Evolutionary conservation across 2,329 filamentous ascomycete genomes (phyloP), one percentile per base, ranked within the genome.

Genomic region (Rasamsonia emersonii): DNA sequence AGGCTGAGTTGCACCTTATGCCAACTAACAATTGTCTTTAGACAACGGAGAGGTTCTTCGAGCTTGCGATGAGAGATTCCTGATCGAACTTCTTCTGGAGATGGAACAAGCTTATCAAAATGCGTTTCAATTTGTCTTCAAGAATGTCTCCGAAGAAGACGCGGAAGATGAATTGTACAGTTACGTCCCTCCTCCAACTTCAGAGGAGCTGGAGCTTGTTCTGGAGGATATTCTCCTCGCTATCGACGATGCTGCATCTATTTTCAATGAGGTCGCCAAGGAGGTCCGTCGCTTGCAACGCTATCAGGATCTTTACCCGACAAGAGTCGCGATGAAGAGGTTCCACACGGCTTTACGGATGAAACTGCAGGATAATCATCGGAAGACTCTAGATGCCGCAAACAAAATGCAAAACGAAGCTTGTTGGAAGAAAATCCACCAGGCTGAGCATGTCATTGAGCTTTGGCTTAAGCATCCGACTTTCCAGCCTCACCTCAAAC

Each of bases 201-300:
- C 25, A 28, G 25, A 28, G 10, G 29, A 31, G 13, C 11, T 16
- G 4, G 15, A 31, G 8, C 16, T 28, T 19, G 18, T 19, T 24
- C 28, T 15, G 24, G 20, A 14, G 19, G 24, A 10, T 21, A 32
- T 16, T 23, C 10, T 28, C 13, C 13, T 24, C 11, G 15, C 25
- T 18, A 31, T 38, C 19, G 14, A 24, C 10, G 24, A 30, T 16
- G 21, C 32, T 31, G 18, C 32, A 10, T 9, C 14, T 7, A 9
- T 30, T 19, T 32, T 38, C 15, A 20, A 32, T 16, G 36, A 30
- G 9, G 27, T 35, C 19, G 23, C 28, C 9, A 30, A 24, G 10
- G 32, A 35, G 17, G 20, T 35, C 13, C 32, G 36, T 31, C 32
- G 32, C 24, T 28, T 35, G 15, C 36, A 38, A 17, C 36, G 36